These are phyloP conservation scores for Endothia cerciana DNA, from an alignment of 2,329 filamentous ascomycete species.

Conservation along the genomic window DNA sequence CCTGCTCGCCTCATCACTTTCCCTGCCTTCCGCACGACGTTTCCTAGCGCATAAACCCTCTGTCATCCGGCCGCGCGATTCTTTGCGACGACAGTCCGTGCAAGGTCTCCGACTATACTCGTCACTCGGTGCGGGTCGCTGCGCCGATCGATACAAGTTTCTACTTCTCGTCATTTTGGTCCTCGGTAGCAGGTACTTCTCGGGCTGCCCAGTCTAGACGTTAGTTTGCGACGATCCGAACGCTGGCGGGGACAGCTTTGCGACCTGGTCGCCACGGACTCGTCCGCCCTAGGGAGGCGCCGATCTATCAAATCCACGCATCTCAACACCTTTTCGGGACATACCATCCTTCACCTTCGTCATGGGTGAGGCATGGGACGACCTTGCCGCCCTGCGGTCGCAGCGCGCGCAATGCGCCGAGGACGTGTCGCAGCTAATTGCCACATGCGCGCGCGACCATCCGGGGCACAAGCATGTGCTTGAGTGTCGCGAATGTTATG, in stretches of 20 bases:
- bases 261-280: not conserved
- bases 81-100: not conserved
- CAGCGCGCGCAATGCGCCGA: conserved; percentile 41
- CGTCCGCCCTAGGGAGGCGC: not conserved
- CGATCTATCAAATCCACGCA: not conserved
- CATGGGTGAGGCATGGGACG: conserved; percentile 20
- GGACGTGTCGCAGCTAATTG: conserved; percentile 48
- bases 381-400: conserved; percentile 17
- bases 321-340: not conserved
- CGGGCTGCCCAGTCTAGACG: not conserved
- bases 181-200: not conserved
- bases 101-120: not conserved
- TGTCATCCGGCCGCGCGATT: not conserved
- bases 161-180: not conserved
- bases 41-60: not conserved
- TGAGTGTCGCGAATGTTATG: conserved; percentile 54
- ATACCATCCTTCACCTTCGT: not conserved
- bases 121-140: not conserved
- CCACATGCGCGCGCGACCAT: conserved; percentile 48
- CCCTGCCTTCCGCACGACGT: not conserved
- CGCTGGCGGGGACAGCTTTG: not conserved
- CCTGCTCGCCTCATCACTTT: not conserved
- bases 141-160: not conserved
- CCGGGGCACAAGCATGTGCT: conserved; percentile 44
- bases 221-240: not conserved